Evolutionary conservation across 2,329 filamentous ascomycete species (phyloP).

Genomic region (Colletotrichum sp.): DNA sequence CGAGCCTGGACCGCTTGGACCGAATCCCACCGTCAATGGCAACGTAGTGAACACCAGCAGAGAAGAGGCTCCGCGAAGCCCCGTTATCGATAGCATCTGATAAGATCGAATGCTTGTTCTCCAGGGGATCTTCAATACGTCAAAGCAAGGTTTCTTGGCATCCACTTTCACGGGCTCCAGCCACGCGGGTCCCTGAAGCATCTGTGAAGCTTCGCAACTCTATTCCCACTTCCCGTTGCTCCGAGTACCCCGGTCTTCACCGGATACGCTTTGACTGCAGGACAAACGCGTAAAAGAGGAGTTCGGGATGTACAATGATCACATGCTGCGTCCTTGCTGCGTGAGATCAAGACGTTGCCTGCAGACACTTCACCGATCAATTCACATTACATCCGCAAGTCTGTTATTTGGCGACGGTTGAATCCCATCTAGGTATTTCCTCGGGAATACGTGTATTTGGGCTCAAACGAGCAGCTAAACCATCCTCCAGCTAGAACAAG

Average conservation of each 20-base stretch:
- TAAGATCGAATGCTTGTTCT: background rate
- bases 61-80: background rate
- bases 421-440: background rate
- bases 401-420: background rate
- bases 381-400: background rate
- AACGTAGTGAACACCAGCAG: background rate
- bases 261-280: background rate
- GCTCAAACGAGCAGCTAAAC: background rate
- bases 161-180: background rate
- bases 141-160: background rate
- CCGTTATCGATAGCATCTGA: background rate
- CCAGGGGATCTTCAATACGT: background rate
- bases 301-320: background rate
- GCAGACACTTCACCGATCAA: background rate
- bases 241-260: background rate
- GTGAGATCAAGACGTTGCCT: background rate
- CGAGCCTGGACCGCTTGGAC: background rate
- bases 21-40: background rate
- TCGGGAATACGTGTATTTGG: background rate
- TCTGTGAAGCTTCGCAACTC: background rate
- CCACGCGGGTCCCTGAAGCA: background rate
- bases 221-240: background rate
- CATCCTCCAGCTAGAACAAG: background rate
- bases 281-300: background rate
- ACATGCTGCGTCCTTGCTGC: background rate